Base-by-base conservation (phyloP, 1,284 basidiomycete genomes). In the Tilletia horrida region DNA sequence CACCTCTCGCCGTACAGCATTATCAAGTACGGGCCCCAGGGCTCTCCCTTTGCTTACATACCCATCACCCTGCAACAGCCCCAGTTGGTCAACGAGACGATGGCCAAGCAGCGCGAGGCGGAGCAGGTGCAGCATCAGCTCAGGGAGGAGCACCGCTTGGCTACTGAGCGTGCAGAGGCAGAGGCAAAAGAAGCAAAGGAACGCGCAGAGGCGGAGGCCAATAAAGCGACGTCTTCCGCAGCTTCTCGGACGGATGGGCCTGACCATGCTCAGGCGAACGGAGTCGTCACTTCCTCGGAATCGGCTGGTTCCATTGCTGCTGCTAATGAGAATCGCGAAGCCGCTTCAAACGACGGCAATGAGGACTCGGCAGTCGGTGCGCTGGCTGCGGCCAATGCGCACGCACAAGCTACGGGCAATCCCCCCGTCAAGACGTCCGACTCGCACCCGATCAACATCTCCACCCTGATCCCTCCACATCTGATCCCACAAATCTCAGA, bases 21-120 rank as follows among this genome's bases (percentile, higher is more conserved):
- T 57, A 69, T 80, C 66, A 81, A 81, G 63, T 80, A 76, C 29
- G 79, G 79, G 9, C 64, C 66, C 1, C 62, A 64, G 23, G 76
- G 69, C 44, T 55, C 59, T 44, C 79, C 77, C 11, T 80, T 76
- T 61, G 75, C 77, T 2, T 80, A 80, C 69, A 68, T 80, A 21
- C 79, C 79, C 8, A 67, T 80, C 62, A 71, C 77, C 14, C 52
- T 80, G 23, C 79, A 79, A 66, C 76, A 78, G 63, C 77, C 79
- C 7, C 61, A 66, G 23, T 55, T 68, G 25, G 73, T 75, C 3
- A 66, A 76, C 6, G 64, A 66, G 16, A 74, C 74, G 14, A 69
- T 75, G 62, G 43, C 65, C 14, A 67, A 69, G 9, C 78, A 80
- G 67, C 66, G 71, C 11, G 45, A 69, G 29, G 66, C 72, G 43